Evolutionary conservation across 495 filamentous ascomycete genomes (phyloP), one percentile per base, ranked within the genome.

Genomic region (Podospora comata): DNA sequence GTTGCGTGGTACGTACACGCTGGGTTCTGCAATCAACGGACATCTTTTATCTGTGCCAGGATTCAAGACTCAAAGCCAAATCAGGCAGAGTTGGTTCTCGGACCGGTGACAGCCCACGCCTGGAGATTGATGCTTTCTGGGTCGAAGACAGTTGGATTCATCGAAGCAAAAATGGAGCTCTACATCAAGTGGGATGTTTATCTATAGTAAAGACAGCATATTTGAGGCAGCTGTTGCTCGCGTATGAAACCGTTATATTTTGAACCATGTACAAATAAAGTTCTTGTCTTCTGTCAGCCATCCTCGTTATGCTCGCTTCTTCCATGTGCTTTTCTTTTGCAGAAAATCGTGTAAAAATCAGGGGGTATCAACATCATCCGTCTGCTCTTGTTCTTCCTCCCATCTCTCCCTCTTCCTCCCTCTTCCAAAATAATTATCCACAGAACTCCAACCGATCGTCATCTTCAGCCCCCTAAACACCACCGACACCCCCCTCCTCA

Each of bases 401-500:
- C 23, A 23, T 23, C 0, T 19, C 55, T 58, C 23, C 23, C 55
- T 26, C 23, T 58, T n/a, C 18, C 11, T 20, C 60, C 4, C 32
- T 18, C 15, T 44, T 44, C 28, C 60, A 55, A 48, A n/a, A 53
- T 5, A 23, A 32, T 32, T 5, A 32, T 7, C 20, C 15, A 65
- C 30, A 65, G 60, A 19, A 32, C 39, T 13, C 2, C 3, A 48
- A 11, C 7, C 39, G 13, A 32, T 18, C 59, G 39, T 11, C 9
- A 18, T 44, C 15, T 58, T 70, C 30, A 32, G 4, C 7, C 7
- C 30, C 30, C 30, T 68, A 84, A 44, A 75, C 78, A 27, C 78
- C 79, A 2, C 81, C 82, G 13, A 83, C 81, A 34, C 80, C 82
- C 0, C 80, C 79, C 30, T 83, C 82, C 71, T 84, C 82, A 30